Evolutionary conservation across 106 monocot species (phyloP), one percentile per base, ranked within the genome.

Genomic region (Acorus gramineus): DNA sequence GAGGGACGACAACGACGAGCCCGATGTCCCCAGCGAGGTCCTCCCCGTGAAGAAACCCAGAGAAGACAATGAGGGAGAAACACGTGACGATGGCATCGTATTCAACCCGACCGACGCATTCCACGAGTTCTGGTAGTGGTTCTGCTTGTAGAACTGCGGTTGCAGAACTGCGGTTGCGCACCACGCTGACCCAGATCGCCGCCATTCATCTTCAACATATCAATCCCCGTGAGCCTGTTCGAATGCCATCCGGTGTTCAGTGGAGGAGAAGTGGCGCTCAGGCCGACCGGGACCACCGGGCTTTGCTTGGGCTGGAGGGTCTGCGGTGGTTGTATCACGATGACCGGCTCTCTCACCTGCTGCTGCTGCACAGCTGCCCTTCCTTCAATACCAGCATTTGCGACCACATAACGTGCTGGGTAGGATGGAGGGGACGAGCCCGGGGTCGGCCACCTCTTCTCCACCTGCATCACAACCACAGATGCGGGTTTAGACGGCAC

Each of bases 271-370:
- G n/a, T n/a, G 14, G 68, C 53, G 46, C 66, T 66, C 14, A 75
- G 49, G 49, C 52, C 50, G 6, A 11, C 11, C 9, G 47, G 55
- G 11, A 68, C 70, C 44, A 73, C 63, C 0, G 67, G 13, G 50
- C 61, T 80, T 4, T 80, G 82, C 53, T 70, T 79, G 47, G 71
- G 5, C 57, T 53, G 59, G 10, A 64, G 55, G 4, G 79, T 76
- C 45, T 82, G 85, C 2, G 82, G 87, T 2, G 87, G 86, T 60
- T 87, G 86, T 85, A 96, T 90, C 66, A 96, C 62, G 9, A 76
- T 67, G 42, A 88, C 63, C 1, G 90, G 80, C 60, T 96, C 94
- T 76, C 73, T 75, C 63, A 77, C 43, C 11, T 71, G 59, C 53
- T 68, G 70, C 4, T 47, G 46, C 48, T 68, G 63, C 50, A 62